Conservation (phyloP, 148 eudicot genomes). For the Spergularia marina region DNA sequence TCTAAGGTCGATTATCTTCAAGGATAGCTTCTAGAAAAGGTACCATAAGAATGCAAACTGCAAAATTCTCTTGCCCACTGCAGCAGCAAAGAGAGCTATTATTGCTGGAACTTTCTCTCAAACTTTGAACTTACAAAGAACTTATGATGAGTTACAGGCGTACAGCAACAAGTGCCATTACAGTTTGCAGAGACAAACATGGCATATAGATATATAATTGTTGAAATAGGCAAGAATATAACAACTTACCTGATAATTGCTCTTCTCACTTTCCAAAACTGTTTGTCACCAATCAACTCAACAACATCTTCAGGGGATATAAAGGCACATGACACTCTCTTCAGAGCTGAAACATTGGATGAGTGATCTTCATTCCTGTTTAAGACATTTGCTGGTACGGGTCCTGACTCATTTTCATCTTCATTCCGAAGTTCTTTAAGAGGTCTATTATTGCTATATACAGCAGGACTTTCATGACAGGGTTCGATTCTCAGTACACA, state of each 20-base stretch:
- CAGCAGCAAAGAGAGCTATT: neutral
- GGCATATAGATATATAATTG: neutral
- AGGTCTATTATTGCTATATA: neutral
- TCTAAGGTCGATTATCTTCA: too few relatives aligned
- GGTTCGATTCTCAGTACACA: neutral
- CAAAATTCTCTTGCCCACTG: neutral
- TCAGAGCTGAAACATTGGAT: neutral
- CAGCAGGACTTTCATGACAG: constrained; percentile 2
- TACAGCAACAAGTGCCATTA: neutral
- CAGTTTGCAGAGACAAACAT: neutral
- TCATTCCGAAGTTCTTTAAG: neutral
- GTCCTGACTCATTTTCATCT: neutral
- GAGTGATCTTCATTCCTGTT: constrained; percentile 2
- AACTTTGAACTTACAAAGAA: neutral
- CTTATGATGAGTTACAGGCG: too few relatives aligned
- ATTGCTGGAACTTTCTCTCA: neutral
- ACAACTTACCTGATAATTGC: constrained; percentile 53
- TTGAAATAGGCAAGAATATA: neutral
- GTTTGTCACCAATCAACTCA: constrained; percentile 44
- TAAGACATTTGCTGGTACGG: neutral
- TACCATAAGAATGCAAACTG: neutral
- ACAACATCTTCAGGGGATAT: constrained; percentile 47
- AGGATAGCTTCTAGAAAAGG: too few relatives aligned
- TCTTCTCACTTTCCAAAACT: constrained; percentile 51
- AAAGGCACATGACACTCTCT: neutral